Evolutionary conservation across 345 rosid genomes (phyloP).

Genomic region (Eucalyptus regnans): DNA sequence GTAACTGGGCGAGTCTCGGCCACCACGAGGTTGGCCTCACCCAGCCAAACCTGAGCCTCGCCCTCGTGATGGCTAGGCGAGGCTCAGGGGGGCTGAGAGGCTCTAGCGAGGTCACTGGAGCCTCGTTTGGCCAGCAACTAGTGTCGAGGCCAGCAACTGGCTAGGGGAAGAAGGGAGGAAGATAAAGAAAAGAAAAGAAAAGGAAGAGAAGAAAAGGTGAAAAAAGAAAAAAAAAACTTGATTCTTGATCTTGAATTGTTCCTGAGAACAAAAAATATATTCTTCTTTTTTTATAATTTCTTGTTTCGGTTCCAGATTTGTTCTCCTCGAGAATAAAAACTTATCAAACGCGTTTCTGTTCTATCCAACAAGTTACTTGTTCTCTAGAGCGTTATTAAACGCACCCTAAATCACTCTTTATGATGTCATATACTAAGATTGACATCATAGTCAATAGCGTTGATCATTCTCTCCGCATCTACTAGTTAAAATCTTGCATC

Average conservation of each 20-base stretch:
- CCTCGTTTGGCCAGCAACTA: too few relatives aligned
- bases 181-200: rapidly evolving
- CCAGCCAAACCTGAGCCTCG: too few relatives aligned
- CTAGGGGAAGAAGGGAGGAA: too few relatives aligned
- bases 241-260: too few relatives aligned
- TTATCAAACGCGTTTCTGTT: rapidly evolving
- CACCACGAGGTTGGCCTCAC: rapidly evolving
- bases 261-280: too few relatives aligned
- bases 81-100: rapidly evolving
- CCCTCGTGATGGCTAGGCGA: too few relatives aligned
- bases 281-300: too few relatives aligned
- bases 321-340: too few relatives aligned
- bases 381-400: too few relatives aligned
- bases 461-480: background rate
- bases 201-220: rapidly evolving
- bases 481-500: background rate
- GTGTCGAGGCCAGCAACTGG: rapidly evolving
- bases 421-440: background rate
- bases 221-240: too few relatives aligned
- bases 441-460: background rate
- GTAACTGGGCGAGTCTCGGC: rapidly evolving
- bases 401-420: background rate
- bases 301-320: rapidly evolving
- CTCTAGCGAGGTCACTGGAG: rapidly evolving
- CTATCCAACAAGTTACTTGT: too few relatives aligned